Conservation (phyloP, 2,329 filamentous ascomycete genomes). For the Calonectria ilicicola region DNA sequence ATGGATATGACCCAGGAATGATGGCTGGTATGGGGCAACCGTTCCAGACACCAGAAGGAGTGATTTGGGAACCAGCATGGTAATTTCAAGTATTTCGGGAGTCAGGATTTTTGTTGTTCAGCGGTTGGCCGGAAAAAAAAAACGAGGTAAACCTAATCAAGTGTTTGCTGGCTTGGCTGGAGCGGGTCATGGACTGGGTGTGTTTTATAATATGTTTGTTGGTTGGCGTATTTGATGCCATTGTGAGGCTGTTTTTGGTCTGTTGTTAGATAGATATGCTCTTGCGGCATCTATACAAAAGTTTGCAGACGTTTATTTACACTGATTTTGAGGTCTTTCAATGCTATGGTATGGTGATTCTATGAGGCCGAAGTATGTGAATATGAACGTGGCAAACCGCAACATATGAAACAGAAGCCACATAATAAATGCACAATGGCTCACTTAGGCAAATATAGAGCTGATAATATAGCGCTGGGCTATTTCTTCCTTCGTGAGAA, state of each 20-base stretch:
- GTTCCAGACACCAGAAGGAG: neutral
- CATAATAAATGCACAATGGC: neutral
- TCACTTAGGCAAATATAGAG: neutral
- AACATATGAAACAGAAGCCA: neutral
- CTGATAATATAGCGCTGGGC: neutral
- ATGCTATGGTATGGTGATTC: neutral
- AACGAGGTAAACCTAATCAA: neutral
- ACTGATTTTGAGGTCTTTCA: neutral
- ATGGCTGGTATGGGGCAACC: constrained; percentile 2
- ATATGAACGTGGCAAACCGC: neutral
- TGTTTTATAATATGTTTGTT: neutral
- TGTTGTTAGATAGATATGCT: neutral
- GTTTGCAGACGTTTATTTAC: neutral
- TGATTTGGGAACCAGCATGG: constrained; percentile 35
- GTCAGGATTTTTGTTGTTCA: neutral
- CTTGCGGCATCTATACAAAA: neutral
- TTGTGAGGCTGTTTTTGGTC: neutral
- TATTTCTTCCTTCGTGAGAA: neutral
- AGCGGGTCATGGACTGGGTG: neutral
- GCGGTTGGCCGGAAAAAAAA: neutral
- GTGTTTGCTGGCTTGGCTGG: neutral
- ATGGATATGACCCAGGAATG: neutral
- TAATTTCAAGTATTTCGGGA: constrained; percentile 24
- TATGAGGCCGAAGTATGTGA: neutral
- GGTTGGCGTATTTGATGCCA: neutral